Percentiles rank a stretch among this genome's conserved stretches.
These are phyloP conservation scores for Agrostemma githago DNA, from an alignment of 148 eudicot genomes.

Conservation along the genomic window DNA sequence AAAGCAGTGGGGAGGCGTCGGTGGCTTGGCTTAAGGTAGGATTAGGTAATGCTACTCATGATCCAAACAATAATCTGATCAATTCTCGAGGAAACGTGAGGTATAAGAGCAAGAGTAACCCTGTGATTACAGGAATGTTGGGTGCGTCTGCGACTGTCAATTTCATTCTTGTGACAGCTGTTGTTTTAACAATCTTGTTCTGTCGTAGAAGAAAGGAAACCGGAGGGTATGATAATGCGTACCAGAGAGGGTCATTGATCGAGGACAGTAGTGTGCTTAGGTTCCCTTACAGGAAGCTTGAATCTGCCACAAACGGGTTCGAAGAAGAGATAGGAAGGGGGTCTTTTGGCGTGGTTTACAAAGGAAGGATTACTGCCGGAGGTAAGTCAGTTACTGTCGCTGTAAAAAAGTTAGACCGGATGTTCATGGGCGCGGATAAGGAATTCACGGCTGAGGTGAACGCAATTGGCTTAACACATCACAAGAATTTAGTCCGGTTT, in stretches of 20 bases:
- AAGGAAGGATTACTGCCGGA: not conserved
- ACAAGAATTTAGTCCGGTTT: slow-evolving; percentile 41
- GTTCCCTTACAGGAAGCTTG: slow-evolving; percentile 1
- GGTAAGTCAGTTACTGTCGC: not conserved
- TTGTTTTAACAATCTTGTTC: not conserved
- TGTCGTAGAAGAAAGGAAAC: not conserved
- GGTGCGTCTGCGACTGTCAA: slow-evolving; percentile 9
- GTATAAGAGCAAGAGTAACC: not conserved
- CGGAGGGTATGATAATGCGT: not conserved
- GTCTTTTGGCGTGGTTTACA: not conserved
- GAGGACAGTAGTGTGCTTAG: not conserved
- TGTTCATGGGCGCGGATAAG: slow-evolving; percentile 36
- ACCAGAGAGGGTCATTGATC: not conserved
- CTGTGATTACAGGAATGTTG: not conserved
- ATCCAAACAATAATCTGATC: not conserved
- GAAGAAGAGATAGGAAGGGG: slow-evolving; percentile 5
- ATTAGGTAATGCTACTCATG: not conserved
- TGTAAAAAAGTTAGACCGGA: slow-evolving; percentile 14
- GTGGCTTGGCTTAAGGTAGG: slow-evolving; percentile 16
- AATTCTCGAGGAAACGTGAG: not conserved
- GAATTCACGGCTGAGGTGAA: slow-evolving; percentile 46
- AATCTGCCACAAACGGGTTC: slow-evolving; percentile 9
- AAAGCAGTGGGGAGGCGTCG: not conserved
- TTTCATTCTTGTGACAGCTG: not conserved
- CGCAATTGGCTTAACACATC: slow-evolving; percentile 42